phyloP scores from a whole-genome alignment of 73 alveolate genomes.

The Paramecium biaurelia region DNA sequence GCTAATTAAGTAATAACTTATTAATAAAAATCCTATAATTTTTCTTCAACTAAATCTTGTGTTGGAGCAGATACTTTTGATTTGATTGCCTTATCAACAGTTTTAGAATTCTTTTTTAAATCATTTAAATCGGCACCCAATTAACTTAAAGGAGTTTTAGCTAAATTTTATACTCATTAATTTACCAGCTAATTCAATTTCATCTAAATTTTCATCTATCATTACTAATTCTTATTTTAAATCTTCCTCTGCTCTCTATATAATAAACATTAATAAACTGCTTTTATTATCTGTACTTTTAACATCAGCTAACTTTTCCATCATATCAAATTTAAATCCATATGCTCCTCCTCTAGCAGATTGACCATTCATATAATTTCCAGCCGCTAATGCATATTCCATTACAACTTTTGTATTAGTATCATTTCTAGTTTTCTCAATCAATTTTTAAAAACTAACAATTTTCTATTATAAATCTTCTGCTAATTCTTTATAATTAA shows the following conservation, averaged over 20 bases:
- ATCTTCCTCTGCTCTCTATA: slow-evolving; percentile 56
- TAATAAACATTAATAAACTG: slow-evolving; percentile 68
- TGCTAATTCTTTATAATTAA: slow-evolving; percentile 57
- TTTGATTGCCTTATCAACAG: slow-evolving; percentile 38
- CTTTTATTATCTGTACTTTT: slow-evolving; percentile 75
- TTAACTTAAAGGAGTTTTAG: slow-evolving; percentile 52
- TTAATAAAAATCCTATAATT: not conserved
- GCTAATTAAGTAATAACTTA: not conserved
- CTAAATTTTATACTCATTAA: not conserved
- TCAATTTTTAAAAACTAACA: slow-evolving; percentile 56
- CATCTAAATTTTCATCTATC: slow-evolving; percentile 48
- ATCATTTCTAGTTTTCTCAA: slow-evolving; percentile 46
- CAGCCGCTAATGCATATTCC: slow-evolving; percentile 72
- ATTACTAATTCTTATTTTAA: not conserved
- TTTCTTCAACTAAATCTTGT: not conserved
- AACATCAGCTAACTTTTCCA: slow-evolving; percentile 73
- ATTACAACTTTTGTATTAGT: slow-evolving; percentile 64
- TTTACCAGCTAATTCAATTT: slow-evolving; percentile 71
- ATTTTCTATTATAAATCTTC: slow-evolving; percentile 56
- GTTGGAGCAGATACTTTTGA: not conserved
- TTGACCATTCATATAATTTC: slow-evolving; percentile 81
- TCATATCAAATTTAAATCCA: slow-evolving; percentile 75
- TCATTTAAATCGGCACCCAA: slow-evolving; percentile 48
- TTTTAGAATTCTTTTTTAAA: not conserved
- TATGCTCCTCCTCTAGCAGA: slow-evolving; percentile 84